Evolutionary conservation across 2,329 filamentous ascomycete genomes (phyloP), one percentile per base, ranked within the genome.

Genomic region (Xylaria hypoxylon): DNA sequence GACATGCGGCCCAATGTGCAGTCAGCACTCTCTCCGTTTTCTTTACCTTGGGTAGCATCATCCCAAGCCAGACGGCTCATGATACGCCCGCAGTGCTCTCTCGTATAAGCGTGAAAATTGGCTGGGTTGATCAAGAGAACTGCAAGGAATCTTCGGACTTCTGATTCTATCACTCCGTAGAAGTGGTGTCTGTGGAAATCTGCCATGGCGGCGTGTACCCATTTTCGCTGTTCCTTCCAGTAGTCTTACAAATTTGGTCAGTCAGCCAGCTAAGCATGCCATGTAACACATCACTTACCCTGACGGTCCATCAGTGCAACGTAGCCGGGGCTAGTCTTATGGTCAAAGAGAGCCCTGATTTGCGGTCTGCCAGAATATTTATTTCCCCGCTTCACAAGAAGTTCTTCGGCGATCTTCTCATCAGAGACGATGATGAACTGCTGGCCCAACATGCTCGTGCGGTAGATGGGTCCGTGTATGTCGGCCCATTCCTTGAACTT

Each of bases 11-110:
- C 82, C 52, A 85, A 77, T 1, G 82, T 85, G 61, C 73, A 72
- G 75, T 83, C 81, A 59, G 83, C 83, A 65, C 78, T 81, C 50
- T 83, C 79, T 47, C 82, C 83, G 68, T 83, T 84, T 40, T 75
- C 72, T 59, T 78, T 78, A 22, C 83, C 83, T 65, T 82, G 80
- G 0, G 81, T 77, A 3, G 83, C 82, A 68, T 85, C 82, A 67
- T 84, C 83, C 82, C 83, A 85, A 2, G 83, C 80, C 4, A 85
- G 76, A 19, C 80, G 78, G 69, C 81, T 81, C 81, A 85, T 85
- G 72, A 85, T 79, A 51, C 83, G 81, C 6, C 83, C 82, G 61
- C 82, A 84, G 71, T 83, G 79, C 75, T 85, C 83, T 68, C 83
- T 80, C 3, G 81, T 81, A 74, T 82, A 80, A 35, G 77, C 71